Percentiles rank a stretch among this genome's conserved stretches.
phyloP scores from a whole-genome alignment of 495 filamentous ascomycete genomes.

The Aspergillus avenaceus region DNA sequence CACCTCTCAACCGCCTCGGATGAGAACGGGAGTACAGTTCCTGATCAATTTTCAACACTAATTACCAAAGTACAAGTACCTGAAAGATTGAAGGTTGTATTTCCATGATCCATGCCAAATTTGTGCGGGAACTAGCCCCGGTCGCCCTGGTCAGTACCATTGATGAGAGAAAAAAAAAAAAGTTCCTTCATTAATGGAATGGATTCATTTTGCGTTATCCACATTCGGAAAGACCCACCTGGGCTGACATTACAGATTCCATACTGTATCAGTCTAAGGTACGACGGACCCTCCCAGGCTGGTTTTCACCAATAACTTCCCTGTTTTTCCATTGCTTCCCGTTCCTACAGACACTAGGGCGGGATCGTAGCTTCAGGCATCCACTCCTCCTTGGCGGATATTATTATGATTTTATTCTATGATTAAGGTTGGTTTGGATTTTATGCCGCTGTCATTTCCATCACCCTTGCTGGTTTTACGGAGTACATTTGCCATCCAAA shows the following conservation, averaged over 20 bases:
- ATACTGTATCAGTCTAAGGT: not conserved
- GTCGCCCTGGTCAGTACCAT: not conserved
- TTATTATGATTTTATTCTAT: not conserved
- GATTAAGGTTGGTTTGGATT: not conserved
- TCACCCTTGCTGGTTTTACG: not conserved
- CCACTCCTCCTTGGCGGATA: not conserved
- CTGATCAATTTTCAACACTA: no score
- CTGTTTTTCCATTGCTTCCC: no score
- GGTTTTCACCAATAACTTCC: not conserved
- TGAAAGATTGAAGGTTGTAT: no score
- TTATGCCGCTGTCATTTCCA: not conserved
- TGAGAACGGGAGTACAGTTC: no score
- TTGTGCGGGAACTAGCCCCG: conserved; percentile 35
- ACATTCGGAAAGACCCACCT: not conserved
- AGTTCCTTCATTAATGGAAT: no score
- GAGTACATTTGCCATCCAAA: not conserved
- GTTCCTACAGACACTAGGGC: no score
- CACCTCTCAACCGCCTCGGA: no score
- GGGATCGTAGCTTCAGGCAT: not conserved
- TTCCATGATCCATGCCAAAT: no score
- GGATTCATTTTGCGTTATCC: not conserved
- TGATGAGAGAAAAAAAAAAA: no score
- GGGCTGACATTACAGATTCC: no score
- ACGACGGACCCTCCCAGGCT: not conserved
- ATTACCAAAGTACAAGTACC: no score